Evolutionary conservation across 148 eudicot species (phyloP).

Genomic region (Selenicereus undatus): DNA sequence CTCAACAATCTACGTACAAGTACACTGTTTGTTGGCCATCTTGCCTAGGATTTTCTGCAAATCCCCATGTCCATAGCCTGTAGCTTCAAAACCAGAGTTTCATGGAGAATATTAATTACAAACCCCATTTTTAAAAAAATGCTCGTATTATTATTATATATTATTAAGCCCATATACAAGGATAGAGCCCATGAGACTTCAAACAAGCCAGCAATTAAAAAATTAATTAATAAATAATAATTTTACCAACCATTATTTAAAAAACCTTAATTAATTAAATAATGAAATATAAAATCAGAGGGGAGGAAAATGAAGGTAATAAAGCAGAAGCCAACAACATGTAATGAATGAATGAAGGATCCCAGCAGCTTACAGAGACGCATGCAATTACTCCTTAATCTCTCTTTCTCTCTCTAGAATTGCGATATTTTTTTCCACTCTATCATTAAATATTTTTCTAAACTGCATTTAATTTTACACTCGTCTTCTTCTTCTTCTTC

Average conservation of each 20-base stretch:
- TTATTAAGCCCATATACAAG: too few species aligned
- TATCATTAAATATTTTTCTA: slow-evolving; percentile 16
- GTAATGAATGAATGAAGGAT: slow-evolving; percentile 31
- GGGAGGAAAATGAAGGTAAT: not conserved
- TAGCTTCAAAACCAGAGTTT: too few species aligned
- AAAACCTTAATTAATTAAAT: too few species aligned
- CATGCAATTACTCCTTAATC: slow-evolving; percentile 25
- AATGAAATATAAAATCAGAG: not conserved
- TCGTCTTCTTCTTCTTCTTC: slow-evolving; percentile 14
- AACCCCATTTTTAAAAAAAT: too few species aligned
- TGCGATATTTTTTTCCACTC: slow-evolving; percentile 8
- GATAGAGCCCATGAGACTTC: too few species aligned
- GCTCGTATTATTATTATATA: too few species aligned
- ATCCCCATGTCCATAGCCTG: too few species aligned
- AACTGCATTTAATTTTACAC: slow-evolving; percentile 27
- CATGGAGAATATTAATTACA: too few species aligned
- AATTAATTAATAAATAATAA: not conserved
- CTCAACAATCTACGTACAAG: slow-evolving; percentile 10
- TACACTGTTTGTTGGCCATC: slow-evolving; percentile 21
- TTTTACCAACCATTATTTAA: too few species aligned
- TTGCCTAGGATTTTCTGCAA: slow-evolving; percentile 4
- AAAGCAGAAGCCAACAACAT: slow-evolving; percentile 11
- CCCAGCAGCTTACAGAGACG: slow-evolving; percentile 22
- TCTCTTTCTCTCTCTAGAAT: slow-evolving; percentile 10
- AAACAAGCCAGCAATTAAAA: too few species aligned